Evolutionary conservation across 306 rosid genomes (phyloP).

Genomic region (Mucuna pruriens): DNA sequence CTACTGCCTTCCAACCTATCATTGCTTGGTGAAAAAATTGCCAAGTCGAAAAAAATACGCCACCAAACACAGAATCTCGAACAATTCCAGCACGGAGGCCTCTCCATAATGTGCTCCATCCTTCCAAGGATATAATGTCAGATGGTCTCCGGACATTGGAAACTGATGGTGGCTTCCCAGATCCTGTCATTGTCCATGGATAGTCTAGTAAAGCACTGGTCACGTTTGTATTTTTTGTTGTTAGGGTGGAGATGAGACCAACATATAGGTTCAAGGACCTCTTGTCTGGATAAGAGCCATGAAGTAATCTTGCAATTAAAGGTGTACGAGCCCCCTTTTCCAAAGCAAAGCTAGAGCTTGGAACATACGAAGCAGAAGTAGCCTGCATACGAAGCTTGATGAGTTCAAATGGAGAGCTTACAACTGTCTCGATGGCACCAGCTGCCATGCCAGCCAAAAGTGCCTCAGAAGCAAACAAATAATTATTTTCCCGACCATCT

Average conservation of each 20-base stretch:
- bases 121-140: slow-evolving; percentile 79
- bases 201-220: slow-evolving; percentile 67
- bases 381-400: slow-evolving; percentile 87
- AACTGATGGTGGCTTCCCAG: slow-evolving; percentile 82
- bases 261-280: slow-evolving; percentile 64
- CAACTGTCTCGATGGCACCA: slow-evolving; percentile 72
- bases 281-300: slow-evolving; percentile 71
- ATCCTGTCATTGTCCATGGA: slow-evolving; percentile 97
- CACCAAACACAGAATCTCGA: slow-evolving; percentile 87
- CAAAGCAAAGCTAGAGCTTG: slow-evolving; percentile 48
- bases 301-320: slow-evolving; percentile 59
- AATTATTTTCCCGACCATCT: slow-evolving; percentile 86
- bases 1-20: slow-evolving; percentile 90
- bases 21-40: slow-evolving; percentile 78
- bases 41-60: slow-evolving; percentile 87
- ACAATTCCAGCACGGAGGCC: slow-evolving; percentile 78
- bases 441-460: slow-evolving; percentile 78
- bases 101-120: slow-evolving; percentile 88
- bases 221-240: slow-evolving; percentile 68
- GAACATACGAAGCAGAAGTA: slow-evolving; percentile 60
- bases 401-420: slow-evolving; percentile 87
- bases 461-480: slow-evolving; percentile 70
- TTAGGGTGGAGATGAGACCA: slow-evolving; percentile 76
- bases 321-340: slow-evolving; percentile 61
- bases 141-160: slow-evolving; percentile 62